phyloP scores from a whole-genome alignment of 768 basidiomycete species.

The Panellus pusillus region DNA sequence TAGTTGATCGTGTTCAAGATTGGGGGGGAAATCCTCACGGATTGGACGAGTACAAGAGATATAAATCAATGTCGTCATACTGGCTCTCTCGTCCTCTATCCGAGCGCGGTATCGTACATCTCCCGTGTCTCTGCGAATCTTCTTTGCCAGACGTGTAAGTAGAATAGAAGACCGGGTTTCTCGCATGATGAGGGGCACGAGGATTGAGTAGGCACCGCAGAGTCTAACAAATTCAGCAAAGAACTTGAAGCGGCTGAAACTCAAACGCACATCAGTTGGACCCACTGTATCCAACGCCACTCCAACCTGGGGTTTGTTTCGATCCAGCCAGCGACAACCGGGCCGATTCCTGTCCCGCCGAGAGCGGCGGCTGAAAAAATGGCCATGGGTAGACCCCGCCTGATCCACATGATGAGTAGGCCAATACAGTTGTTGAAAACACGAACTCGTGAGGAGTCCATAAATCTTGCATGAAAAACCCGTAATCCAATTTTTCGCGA shows the following conservation, averaged over 20 bases:
- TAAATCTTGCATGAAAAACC: slow-evolving; percentile 53
- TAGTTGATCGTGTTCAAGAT: not conserved
- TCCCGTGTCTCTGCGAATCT: slow-evolving; percentile 64
- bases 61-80: slow-evolving; percentile 58
- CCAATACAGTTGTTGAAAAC: not conserved
- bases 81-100: slow-evolving; percentile 57
- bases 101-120: slow-evolving; percentile 61
- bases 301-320: slow-evolving; percentile 55
- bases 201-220: slow-evolving; percentile 48
- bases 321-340: slow-evolving; percentile 65
- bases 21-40: slow-evolving; percentile 43
- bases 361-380: slow-evolving; percentile 65
- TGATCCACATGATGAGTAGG: slow-evolving; percentile 26
- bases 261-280: slow-evolving; percentile 58
- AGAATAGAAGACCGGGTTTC: slow-evolving; percentile 79
- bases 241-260: not conserved
- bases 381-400: slow-evolving; percentile 78
- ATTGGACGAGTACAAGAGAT: slow-evolving; percentile 72
- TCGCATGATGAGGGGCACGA: slow-evolving; percentile 55
- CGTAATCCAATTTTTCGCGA: not conserved
- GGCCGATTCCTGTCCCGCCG: slow-evolving; percentile 62
- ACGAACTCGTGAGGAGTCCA: slow-evolving; percentile 59
- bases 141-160: slow-evolving; percentile 61
- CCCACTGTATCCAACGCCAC: slow-evolving; percentile 89
- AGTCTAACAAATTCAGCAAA: slow-evolving; percentile 37